Percentiles rank a stretch among this genome's conserved stretches.
Conservation (phyloP, 108 stramenopile species). For the Fragilaria crotonensis region DNA sequence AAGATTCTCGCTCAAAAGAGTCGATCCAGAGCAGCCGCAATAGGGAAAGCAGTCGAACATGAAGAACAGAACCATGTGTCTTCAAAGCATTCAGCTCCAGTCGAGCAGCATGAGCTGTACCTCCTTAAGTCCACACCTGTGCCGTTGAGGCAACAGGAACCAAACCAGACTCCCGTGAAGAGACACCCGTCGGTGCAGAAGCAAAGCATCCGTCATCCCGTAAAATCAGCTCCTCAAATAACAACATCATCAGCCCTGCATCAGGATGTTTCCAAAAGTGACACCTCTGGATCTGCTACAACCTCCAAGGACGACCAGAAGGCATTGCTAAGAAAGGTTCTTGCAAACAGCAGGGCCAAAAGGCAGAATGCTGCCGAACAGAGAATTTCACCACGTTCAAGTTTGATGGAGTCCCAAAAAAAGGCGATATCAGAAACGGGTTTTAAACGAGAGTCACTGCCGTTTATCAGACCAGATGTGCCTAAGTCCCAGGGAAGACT, state of each 20-base stretch:
- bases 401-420: neutral
- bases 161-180: neutral
- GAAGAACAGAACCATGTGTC: neutral
- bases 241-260: neutral
- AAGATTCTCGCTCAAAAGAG: slow-evolving; percentile 1
- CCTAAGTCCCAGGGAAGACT: neutral
- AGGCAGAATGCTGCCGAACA: neutral
- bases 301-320: slow-evolving; percentile 1
- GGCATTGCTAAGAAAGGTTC: neutral
- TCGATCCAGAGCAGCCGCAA: neutral
- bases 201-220: neutral
- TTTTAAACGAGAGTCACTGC: neutral
- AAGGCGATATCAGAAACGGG: neutral
- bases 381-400: neutral
- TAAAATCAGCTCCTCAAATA: neutral
- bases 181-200: neutral
- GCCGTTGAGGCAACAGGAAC: neutral
- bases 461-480: neutral
- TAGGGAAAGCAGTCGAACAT: neutral
- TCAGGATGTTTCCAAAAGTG: neutral
- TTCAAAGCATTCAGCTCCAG: neutral
- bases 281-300: neutral
- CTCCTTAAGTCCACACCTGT: no score
- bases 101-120: neutral
- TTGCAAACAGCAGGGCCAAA: neutral